Evolutionary conservation across 176 grass and related monocot species (phyloP), one percentile per base, ranked within the genome.

Genomic region (Oryza punctata): DNA sequence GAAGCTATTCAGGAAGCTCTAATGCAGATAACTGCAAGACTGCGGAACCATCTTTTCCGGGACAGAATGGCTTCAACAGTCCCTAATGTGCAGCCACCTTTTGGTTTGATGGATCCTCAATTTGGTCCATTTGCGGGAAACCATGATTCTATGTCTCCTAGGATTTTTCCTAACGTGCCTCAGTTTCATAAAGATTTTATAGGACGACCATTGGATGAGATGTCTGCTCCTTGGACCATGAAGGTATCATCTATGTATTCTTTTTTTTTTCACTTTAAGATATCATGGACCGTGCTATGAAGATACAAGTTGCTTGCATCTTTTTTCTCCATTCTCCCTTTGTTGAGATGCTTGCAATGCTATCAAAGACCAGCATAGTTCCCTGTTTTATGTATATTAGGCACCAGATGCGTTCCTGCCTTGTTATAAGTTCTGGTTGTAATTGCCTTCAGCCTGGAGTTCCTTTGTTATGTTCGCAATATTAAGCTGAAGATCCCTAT

Each of bases 1-100:
- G 96, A 93, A 86, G 80, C 82, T 67, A 89, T 96, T 71, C 89
- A 99, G 72, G 93, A 99, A 88, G 96, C 96, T 78, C 72, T 99
- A 49, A 81, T 94, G 85, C 96, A 92, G 82, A 91, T 94, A 78
- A 96, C 93, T 47, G 75, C 85, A 89, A 96, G 93, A 78, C 85
- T 99, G 59, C 94, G 90, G 67, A 90, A 96, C 78, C 82, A 99
- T 89, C 81, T 96, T 63, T 90, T 99, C 73, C 89, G 83, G 28
- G 96, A 92, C 79, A 96, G 85, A 75, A 77, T 86, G 46, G 78
- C 84, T 85, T 57, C 83, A 73, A 13, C 78, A 40, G 85, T 85
- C 71, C 82, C 87, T 76, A 89, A 83, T 49, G 77, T 87, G 78
- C 84, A 61, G 32, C 89, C 81, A 63, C 67, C 85, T 92, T 92